Evolutionary conservation across 2,329 filamentous ascomycete species (phyloP).

Genomic region (Aspergillus sp.): DNA sequence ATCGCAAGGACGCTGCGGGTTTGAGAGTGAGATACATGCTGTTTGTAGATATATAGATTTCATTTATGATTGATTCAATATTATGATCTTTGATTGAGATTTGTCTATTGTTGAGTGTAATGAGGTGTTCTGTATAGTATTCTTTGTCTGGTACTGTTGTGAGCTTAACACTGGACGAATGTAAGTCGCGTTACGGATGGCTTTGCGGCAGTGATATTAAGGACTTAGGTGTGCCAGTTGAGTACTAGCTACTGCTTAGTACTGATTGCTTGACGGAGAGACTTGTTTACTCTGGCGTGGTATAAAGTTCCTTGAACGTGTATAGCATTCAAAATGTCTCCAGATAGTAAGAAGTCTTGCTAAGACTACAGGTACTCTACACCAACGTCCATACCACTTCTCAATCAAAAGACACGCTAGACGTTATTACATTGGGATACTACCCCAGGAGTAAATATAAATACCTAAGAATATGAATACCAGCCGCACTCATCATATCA

Average conservation of each 20-base stretch:
- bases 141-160: too few species aligned
- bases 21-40: constrained; percentile 46
- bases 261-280: too few species aligned
- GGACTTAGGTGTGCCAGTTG: too few species aligned
- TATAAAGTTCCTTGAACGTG: not conserved
- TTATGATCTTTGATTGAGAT: not conserved
- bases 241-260: too few species aligned
- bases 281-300: too few species aligned
- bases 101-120: not conserved
- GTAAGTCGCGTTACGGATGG: too few species aligned
- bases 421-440: not conserved
- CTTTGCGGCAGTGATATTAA: too few species aligned
- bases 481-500: not conserved
- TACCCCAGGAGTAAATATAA: not conserved
- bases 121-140: too few species aligned
- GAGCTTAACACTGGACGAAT: too few species aligned
- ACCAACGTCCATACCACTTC: not conserved
- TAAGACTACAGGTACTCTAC: too few species aligned
- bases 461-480: not conserved
- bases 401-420: not conserved
- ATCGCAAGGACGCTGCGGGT: constrained; percentile 38
- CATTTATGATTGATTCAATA: not conserved
- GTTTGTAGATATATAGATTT: constrained; percentile 1
- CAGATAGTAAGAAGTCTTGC: too few species aligned
- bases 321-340: too few species aligned